These are phyloP conservation scores for Beauveria pseudobassiana DNA, from an alignment of 2,329 filamentous ascomycete genomes.

Conservation along the genomic window DNA sequence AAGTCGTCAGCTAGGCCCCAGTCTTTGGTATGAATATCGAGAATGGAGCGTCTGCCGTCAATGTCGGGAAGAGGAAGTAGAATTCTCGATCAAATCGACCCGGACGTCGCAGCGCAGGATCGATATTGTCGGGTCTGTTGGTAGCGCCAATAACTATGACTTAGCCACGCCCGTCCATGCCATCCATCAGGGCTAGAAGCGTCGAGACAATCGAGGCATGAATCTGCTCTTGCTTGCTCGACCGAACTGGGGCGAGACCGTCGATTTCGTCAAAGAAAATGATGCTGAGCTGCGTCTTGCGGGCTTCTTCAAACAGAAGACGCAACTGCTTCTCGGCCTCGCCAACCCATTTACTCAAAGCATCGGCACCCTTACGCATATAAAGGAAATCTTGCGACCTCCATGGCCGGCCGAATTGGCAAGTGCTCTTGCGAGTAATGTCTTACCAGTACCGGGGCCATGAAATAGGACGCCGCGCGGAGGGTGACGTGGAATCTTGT, in stretches of 20 bases:
- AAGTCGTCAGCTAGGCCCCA: slow-evolving; percentile 79
- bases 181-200: slow-evolving; percentile 89
- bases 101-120: slow-evolving; percentile 87
- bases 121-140: slow-evolving; percentile 92
- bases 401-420: slow-evolving; percentile 85
- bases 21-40: slow-evolving; percentile 90
- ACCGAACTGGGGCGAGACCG: slow-evolving; percentile 87
- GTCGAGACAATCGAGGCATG: slow-evolving; percentile 97
- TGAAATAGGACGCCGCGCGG: slow-evolving; percentile 94
- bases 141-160: slow-evolving; percentile 99
- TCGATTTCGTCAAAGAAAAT: slow-evolving; percentile 99
- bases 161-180: slow-evolving; percentile 96
- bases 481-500: slow-evolving; percentile 81
- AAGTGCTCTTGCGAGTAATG: slow-evolving; percentile 84
- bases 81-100: slow-evolving; percentile 97
- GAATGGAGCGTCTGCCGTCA: slow-evolving; percentile 72
- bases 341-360: slow-evolving; percentile 96
- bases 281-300: slow-evolving; percentile 94
- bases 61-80: slow-evolving; percentile 86
- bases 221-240: slow-evolving; percentile 97
- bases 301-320: slow-evolving; percentile 88
- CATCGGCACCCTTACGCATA: slow-evolving; percentile 98
- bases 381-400: slow-evolving; percentile 93
- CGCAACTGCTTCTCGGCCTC: slow-evolving; percentile 94
- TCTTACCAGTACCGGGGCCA: slow-evolving; percentile 96